Evolutionary conservation across 2,329 filamentous ascomycete species (phyloP), one percentile per base, ranked within the genome.

Genomic region (Septoria petroselini): DNA sequence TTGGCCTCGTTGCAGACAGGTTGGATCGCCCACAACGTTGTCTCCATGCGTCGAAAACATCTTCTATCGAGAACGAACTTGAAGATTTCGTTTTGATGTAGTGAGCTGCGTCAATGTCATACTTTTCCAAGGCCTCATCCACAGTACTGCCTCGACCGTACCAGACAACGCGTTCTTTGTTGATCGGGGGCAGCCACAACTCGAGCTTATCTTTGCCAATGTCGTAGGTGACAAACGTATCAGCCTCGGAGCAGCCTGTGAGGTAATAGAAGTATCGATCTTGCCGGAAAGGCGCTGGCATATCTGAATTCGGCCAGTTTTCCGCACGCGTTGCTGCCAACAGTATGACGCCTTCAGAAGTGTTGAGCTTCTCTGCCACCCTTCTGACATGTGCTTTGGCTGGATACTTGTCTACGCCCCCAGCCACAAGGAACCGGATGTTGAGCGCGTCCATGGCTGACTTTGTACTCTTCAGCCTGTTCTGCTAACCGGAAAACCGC

Each of bases 111-210:
- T 94, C 88, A 56, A 94, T 81, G 58, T 95, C 88, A 72, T 88
- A 97, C 57, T 80, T 78, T 40, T 80, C 71, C 53, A 86, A 73
- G 5, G 91, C 91, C 64, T 96, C 86, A 34, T 86, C 78, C 27
- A 79, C 72, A 29, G 83, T 87, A 53, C 94, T 74, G 0, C 91
- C 93, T 12, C 97, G 78, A 9, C 93, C 93, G 21, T 86, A 87
- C 91, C 91, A 98, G 65, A 97, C 88, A 51, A 97, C 90, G 47
- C 83, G 84, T 35, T 93, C 87, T n/a, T 88, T 81, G 61, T 95
- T 84, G 62, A 91, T 80, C 12, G 90, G 87, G 2, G 93, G 91
- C 62, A 98, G 91, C 73, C 91, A 98, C 41, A 98, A 82, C 2
- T 85, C 94, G 33, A 91, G 80, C 61, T 83, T 82, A 58, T 83